phyloP scores from a whole-genome alignment of 1,284 basidiomycete genomes.

The Fistulinella cinereoalba region DNA sequence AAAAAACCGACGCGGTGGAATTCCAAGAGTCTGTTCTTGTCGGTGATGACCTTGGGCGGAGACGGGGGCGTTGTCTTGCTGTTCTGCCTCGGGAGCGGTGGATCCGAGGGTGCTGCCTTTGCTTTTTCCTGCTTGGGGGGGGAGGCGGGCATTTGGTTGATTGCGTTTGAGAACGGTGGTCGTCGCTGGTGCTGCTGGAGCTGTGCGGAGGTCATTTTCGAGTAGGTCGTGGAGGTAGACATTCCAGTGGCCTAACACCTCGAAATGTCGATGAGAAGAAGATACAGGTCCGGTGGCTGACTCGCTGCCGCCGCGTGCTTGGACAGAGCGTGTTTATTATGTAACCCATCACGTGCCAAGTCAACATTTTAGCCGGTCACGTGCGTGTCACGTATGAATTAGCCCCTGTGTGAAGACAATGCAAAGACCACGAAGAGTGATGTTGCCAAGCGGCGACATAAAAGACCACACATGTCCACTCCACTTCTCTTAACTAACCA shows the following conservation, averaged over 20 bases:
- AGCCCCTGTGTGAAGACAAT: slow-evolving; percentile 22
- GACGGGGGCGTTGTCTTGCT: slow-evolving; percentile 79
- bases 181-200: slow-evolving; percentile 23
- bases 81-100: slow-evolving; percentile 74
- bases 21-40: slow-evolving; percentile 55
- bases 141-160: slow-evolving; percentile 22
- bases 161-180: slow-evolving; percentile 29
- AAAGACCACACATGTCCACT: too few relatives aligned
- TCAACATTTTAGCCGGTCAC: slow-evolving; percentile 26
- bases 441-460: too few relatives aligned
- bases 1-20: slow-evolving; percentile 77
- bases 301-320: slow-evolving; percentile 17
- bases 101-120: slow-evolving; percentile 35
- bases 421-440: not conserved
- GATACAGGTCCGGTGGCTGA: slow-evolving; percentile 16
- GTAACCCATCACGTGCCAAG: slow-evolving; percentile 30
- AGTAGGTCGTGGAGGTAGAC: slow-evolving; percentile 21
- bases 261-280: slow-evolving; percentile 21
- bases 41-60: slow-evolving; percentile 75
- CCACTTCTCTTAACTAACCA: not conserved
- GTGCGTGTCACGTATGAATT: slow-evolving; percentile 17
- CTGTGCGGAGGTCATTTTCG: slow-evolving; percentile 16
- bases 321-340: slow-evolving; percentile 28
- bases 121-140: slow-evolving; percentile 33
- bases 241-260: slow-evolving; percentile 37